These are phyloP conservation scores for Myotisia sp. DNA, from an alignment of 2,329 filamentous ascomycete genomes.

Conservation along the genomic window DNA sequence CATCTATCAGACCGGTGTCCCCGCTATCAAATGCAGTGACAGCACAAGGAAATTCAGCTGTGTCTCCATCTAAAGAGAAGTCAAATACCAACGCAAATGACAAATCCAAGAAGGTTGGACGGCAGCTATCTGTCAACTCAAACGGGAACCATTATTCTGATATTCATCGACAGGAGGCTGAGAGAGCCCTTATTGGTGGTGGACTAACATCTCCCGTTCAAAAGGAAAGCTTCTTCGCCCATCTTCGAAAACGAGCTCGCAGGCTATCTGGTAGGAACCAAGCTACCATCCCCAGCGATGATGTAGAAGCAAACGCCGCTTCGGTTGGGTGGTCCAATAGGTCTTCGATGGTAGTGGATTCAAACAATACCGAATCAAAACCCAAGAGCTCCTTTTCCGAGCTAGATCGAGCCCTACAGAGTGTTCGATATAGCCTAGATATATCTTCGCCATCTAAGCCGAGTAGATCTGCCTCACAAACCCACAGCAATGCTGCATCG, in stretches of 20 bases:
- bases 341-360: conserved; percentile 67
- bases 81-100: conserved; percentile 39
- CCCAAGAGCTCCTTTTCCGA: conserved; percentile 42
- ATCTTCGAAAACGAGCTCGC: conserved; percentile 82
- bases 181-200: conserved; percentile 74
- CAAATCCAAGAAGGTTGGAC: conserved; percentile 78
- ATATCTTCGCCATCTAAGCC: conserved; percentile 19
- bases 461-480: background rate
- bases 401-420: conserved; percentile 47
- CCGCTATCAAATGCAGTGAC: conserved; percentile 90
- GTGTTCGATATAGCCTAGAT: conserved; percentile 45
- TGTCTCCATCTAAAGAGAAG: conserved; percentile 2
- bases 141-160: conserved; percentile 88
- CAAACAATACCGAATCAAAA: conserved; percentile 33
- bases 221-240: conserved; percentile 96
- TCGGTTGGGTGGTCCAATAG: conserved; percentile 81
- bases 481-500: conserved; percentile 16
- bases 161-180: conserved; percentile 76
- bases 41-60: conserved; percentile 55
- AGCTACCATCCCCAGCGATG: conserved; percentile 66
- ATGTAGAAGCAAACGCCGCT: conserved; percentile 82
- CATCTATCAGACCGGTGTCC: conserved; percentile 85
- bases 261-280: conserved; percentile 85
- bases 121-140: conserved; percentile 83
- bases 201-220: conserved; percentile 58